Percentiles rank a stretch among this genome's conserved stretches.
Evolutionary conservation across 345 rosid species (phyloP).

Genomic region (Laguncularia racemosa): DNA sequence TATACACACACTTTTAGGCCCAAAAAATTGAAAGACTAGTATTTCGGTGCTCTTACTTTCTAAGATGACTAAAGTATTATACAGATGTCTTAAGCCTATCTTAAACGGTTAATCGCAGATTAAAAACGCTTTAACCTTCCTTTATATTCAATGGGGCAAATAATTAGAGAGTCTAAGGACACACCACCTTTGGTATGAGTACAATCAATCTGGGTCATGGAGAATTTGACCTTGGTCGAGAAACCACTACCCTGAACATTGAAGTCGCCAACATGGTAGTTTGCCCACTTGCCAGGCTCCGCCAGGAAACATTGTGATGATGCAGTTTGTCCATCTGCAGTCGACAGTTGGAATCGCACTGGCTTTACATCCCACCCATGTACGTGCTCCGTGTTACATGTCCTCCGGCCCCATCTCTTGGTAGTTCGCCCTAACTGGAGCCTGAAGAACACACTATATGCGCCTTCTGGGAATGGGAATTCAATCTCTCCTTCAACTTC

Average conservation of each 20-base stretch:
- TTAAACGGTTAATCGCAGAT: slow-evolving; percentile 19
- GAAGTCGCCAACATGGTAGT: slow-evolving; percentile 83
- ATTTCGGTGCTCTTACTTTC: slow-evolving; percentile 1
- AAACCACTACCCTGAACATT: slow-evolving; percentile 28
- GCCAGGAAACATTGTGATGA: slow-evolving; percentile 60
- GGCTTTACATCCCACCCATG: slow-evolving; percentile 97
- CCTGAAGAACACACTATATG: slow-evolving; percentile 80
- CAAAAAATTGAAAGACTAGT: background rate
- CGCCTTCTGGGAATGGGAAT: slow-evolving; percentile 83
- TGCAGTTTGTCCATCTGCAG: slow-evolving; percentile 75
- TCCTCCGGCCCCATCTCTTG: slow-evolving; percentile 60
- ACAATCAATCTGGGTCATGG: slow-evolving; percentile 95
- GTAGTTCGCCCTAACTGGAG: slow-evolving; percentile 61
- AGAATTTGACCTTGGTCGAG: slow-evolving; percentile 54
- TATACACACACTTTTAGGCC: background rate
- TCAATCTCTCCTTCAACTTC: slow-evolving; percentile 84
- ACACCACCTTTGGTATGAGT: slow-evolving; percentile 98
- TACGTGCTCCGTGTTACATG: slow-evolving; percentile 65
- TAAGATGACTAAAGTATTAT: background rate
- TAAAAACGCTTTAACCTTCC: slow-evolving; percentile 56
- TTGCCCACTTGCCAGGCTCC: slow-evolving; percentile 66
- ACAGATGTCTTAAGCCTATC: background rate
- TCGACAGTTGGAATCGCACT: slow-evolving; percentile 75
- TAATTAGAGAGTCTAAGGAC: slow-evolving; percentile 66
- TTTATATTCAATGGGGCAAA: slow-evolving; percentile 59